Conservation (phyloP, 345 rosid species). For the Linum usitatissimum region DNA sequence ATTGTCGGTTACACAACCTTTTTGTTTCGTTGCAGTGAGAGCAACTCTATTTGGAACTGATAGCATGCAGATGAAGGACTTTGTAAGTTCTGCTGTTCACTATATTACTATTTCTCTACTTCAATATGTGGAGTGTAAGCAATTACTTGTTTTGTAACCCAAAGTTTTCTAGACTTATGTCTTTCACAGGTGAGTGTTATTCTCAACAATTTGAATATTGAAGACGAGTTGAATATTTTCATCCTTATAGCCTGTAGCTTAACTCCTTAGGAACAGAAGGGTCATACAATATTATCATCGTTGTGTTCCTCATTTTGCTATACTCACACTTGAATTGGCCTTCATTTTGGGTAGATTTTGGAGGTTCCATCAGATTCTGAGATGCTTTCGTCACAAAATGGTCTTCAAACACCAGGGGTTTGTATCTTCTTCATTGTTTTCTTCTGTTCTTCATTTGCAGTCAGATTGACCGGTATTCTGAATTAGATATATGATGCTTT, state of each 20-base stretch:
- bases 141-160: no score
- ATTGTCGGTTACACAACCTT: no score
- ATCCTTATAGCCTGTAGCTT: no score
- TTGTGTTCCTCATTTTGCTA: not conserved
- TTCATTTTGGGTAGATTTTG: conserved; percentile 32
- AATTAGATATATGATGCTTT: no score
- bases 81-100: conserved; percentile 33
- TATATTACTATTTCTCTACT: not conserved
- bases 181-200: no score
- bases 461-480: no score
- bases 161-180: no score
- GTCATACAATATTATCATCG: not conserved
- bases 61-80: conserved; percentile 31
- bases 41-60: conserved; percentile 33
- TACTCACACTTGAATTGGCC: not conserved
- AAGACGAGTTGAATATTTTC: no score
- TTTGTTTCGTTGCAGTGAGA: conserved; percentile 36
- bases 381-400: conserved; percentile 34
- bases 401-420: conserved; percentile 78
- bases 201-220: no score
- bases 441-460: not conserved
- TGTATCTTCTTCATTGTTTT: conserved; percentile 18
- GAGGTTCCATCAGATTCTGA: conserved; percentile 46
- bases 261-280: no score
- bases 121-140: not conserved